Evolutionary conservation across 352 stramenopile genomes (phyloP).

Genomic region (Pilasporangium apinafurcum): DNA sequence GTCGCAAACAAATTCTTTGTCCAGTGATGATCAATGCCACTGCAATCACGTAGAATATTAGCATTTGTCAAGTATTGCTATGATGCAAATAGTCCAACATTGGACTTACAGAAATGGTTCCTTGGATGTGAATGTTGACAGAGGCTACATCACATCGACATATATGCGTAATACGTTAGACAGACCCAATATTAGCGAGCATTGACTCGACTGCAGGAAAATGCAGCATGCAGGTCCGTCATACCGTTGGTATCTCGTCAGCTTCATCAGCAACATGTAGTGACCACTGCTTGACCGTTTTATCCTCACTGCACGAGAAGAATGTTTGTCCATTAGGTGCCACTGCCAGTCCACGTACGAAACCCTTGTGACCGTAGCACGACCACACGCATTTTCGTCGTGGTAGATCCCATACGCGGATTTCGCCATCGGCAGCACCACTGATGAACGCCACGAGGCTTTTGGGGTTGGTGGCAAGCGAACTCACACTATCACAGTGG

Average conservation of each 20-base stretch:
- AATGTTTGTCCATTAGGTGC: slow-evolving; percentile 79
- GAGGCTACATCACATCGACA: slow-evolving; percentile 17
- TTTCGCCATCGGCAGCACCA: slow-evolving; percentile 90
- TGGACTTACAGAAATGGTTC: slow-evolving; percentile 80
- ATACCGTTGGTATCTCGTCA: slow-evolving; percentile 51
- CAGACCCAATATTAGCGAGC: too few relatives aligned
- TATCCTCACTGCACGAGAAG: slow-evolving; percentile 94
- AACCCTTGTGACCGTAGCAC: slow-evolving; percentile 90
- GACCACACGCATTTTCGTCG: slow-evolving; percentile 91
- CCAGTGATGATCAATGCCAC: slow-evolving; percentile 98
- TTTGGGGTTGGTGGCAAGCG: slow-evolving; percentile 86
- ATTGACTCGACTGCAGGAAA: too few relatives aligned
- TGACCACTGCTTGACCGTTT: slow-evolving; percentile 92
- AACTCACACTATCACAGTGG: slow-evolving; percentile 96
- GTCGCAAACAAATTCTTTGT: slow-evolving; percentile 89
- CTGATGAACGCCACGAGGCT: slow-evolving; percentile 86
- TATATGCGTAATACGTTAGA: too few relatives aligned
- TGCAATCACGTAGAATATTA: slow-evolving; percentile 37
- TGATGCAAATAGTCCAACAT: neutral
- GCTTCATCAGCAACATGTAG: slow-evolving; percentile 65
- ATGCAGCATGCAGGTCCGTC: too few relatives aligned
- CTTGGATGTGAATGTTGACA: slow-evolving; percentile 79
- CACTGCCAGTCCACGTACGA: slow-evolving; percentile 90
- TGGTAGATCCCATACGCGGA: slow-evolving; percentile 97
- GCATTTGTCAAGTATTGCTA: neutral